Evolutionary conservation across 345 rosid species (phyloP).

Genomic region (Clausena lansium): DNA sequence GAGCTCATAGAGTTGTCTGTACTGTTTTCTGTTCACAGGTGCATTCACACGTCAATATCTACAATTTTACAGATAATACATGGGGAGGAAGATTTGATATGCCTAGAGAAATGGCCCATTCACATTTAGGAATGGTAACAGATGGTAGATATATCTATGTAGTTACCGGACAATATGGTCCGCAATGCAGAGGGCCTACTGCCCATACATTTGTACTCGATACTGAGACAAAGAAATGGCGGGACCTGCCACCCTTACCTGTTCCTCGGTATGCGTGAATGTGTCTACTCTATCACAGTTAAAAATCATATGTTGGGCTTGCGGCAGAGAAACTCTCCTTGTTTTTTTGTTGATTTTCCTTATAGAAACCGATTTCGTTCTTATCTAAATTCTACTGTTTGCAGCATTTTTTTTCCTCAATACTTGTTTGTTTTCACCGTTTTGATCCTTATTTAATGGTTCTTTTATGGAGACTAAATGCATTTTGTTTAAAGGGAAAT

Average conservation of each 20-base stretch:
- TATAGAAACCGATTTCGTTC: background rate
- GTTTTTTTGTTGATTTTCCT: background rate
- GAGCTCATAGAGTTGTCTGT: constrained; percentile 5
- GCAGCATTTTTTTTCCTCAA: background rate
- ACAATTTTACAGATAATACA: constrained; percentile 70
- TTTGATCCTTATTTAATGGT: background rate
- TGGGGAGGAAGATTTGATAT: constrained; percentile 94
- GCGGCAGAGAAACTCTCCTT: background rate
- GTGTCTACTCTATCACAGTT: constrained; percentile 9
- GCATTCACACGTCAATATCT: constrained; percentile 90
- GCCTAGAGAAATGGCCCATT: constrained; percentile 99
- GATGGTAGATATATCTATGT: constrained; percentile 86
- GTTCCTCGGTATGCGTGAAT: constrained; percentile 67
- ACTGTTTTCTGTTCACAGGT: constrained; percentile 45
- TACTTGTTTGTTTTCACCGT: background rate
- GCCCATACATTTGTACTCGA: constrained; percentile 80
- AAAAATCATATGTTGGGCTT: background rate
- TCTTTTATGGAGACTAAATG: background rate
- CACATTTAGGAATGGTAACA: constrained; percentile 96
- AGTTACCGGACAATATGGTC: constrained; percentile 90
- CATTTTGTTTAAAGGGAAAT: background rate
- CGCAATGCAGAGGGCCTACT: constrained; percentile 93
- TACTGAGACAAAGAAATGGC: constrained; percentile 81
- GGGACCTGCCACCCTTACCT: constrained; percentile 65
- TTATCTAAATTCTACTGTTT: background rate